Evolutionary conservation across 768 basidiomycete genomes (phyloP).

Genomic region (Tricholoma sp.): DNA sequence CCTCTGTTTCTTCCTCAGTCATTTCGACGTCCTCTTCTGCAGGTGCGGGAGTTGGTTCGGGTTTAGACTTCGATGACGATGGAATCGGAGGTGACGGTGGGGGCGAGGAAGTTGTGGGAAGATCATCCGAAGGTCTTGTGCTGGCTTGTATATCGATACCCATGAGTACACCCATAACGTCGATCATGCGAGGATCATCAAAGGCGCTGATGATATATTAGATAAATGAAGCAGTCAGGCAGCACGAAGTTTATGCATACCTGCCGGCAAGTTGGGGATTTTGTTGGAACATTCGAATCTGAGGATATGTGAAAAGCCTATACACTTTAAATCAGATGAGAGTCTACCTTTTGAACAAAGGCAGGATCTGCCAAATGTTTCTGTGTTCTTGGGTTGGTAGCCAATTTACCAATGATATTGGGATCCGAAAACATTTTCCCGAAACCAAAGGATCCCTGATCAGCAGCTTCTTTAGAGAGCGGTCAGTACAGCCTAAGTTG

Average conservation of each 20-base stretch:
- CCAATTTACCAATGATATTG: conserved; percentile 76
- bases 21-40: conserved; percentile 60
- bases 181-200: conserved; percentile 89
- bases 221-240: conserved; percentile 1
- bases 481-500: background rate
- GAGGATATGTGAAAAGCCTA: conserved; percentile 1
- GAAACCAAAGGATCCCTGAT: conserved; percentile 36
- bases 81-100: conserved; percentile 36
- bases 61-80: conserved; percentile 37
- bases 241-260: conserved; percentile 28
- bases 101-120: conserved; percentile 49
- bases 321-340: background rate
- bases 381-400: conserved; percentile 79
- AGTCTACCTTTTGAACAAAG: conserved; percentile 65
- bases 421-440: conserved; percentile 83
- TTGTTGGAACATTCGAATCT: conserved; percentile 65
- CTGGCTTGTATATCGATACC: conserved; percentile 88
- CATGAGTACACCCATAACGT: conserved; percentile 89
- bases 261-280: conserved; percentile 60
- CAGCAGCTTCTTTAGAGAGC: conserved; percentile 7
- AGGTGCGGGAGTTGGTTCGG: conserved; percentile 34
- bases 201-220: conserved; percentile 36
- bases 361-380: conserved; percentile 79
- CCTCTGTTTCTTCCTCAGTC: conserved; percentile 63
- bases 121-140: conserved; percentile 77